phyloP scores from a whole-genome alignment of 306 rosid species.

The Datisca glomerata region DNA sequence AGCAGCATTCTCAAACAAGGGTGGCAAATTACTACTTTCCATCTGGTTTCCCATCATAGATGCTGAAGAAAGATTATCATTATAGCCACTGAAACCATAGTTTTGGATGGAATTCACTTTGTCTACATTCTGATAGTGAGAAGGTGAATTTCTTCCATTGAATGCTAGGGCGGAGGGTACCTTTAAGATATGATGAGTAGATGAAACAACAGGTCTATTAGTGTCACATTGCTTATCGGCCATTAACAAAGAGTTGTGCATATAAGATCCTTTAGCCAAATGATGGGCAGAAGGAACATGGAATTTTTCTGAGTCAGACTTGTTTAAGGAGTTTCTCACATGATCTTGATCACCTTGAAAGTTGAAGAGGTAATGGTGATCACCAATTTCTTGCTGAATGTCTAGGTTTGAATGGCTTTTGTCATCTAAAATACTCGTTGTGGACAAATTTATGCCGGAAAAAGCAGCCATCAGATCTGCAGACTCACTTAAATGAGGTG shows the following conservation, averaged over 20 bases:
- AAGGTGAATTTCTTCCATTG: slow-evolving; percentile 34
- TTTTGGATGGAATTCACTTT: slow-evolving; percentile 40
- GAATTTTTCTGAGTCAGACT: slow-evolving; percentile 54
- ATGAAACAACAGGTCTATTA: slow-evolving; percentile 32
- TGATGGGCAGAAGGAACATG: slow-evolving; percentile 31
- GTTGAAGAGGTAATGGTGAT: slow-evolving; percentile 45
- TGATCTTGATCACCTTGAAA: slow-evolving; percentile 58
- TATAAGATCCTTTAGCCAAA: slow-evolving; percentile 32
- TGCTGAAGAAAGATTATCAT: slow-evolving; percentile 51
- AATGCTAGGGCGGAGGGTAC: slow-evolving; percentile 36
- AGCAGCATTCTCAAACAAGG: slow-evolving; percentile 71
- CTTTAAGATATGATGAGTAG: slow-evolving; percentile 48
- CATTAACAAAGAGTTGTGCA: slow-evolving; percentile 25
- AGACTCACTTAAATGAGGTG: slow-evolving; percentile 42
- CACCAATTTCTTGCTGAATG: slow-evolving; percentile 46
- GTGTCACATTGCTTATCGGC: slow-evolving; percentile 39
- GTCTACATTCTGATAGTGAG: slow-evolving; percentile 58
- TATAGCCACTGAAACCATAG: slow-evolving; percentile 57
- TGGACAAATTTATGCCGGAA: slow-evolving; percentile 62
- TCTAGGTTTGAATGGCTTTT: slow-evolving; percentile 47
- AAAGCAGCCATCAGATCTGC: slow-evolving; percentile 69
- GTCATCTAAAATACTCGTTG: slow-evolving; percentile 38
- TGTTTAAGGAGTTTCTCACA: slow-evolving; percentile 37
- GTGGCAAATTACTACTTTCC: slow-evolving; percentile 63
- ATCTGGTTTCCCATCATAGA: slow-evolving; percentile 65